Conservation (phyloP, 352 stramenopile species). For the Phytophthora aleatoria region DNA sequence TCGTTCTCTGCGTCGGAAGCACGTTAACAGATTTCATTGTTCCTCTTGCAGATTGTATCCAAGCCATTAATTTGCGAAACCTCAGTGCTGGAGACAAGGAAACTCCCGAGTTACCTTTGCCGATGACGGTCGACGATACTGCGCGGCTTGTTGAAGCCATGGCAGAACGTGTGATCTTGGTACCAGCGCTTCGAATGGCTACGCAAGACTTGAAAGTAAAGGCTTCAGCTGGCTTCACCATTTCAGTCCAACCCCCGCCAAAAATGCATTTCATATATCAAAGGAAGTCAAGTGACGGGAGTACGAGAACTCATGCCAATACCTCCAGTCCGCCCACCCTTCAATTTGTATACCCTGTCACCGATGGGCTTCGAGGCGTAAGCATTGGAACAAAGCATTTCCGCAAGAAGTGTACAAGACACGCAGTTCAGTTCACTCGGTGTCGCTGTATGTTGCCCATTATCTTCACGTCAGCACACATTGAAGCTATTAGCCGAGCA, state of each 20-base stretch:
- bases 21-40: conserved; percentile 10
- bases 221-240: conserved; percentile 33
- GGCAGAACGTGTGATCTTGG: conserved; percentile 35
- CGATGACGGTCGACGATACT: conserved; percentile 51
- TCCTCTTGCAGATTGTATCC: conserved; percentile 48
- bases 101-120: conserved; percentile 18
- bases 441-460: conserved; percentile 70
- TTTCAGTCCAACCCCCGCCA: conserved; percentile 53
- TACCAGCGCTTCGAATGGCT: conserved; percentile 49
- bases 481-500: conserved; percentile 57
- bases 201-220: conserved; percentile 60
- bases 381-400: conserved; percentile 56
- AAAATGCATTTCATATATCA: conserved; percentile 52
- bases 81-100: conserved; percentile 33
- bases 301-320: background rate
- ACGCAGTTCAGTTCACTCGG: conserved; percentile 57
- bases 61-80: conserved; percentile 66
- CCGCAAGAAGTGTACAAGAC: conserved; percentile 61
- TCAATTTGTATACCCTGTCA: conserved; percentile 49
- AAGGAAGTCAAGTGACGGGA: background rate
- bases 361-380: conserved; percentile 52
- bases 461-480: conserved; percentile 51
- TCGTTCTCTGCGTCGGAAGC: conserved; percentile 32
- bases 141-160: conserved; percentile 45
- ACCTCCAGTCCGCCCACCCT: conserved; percentile 1